Evolutionary conservation across 2,329 filamentous ascomycete species (phyloP), one percentile per base, ranked within the genome.

Genomic region (Aspergillus ibericus): DNA sequence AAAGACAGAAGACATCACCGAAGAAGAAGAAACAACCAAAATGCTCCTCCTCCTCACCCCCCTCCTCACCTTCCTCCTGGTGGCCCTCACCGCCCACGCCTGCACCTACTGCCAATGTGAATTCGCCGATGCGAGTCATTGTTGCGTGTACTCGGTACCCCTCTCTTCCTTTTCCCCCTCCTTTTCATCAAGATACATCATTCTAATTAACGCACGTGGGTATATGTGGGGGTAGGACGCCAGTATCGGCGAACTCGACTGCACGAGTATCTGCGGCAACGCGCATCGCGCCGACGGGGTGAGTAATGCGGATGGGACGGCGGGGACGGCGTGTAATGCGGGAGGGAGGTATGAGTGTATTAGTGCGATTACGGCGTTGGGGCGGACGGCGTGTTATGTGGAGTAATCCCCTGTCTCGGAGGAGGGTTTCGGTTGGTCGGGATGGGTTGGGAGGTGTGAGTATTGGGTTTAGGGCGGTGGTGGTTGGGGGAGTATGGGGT

Each of bases 101-200:
- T 58, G 56, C 35, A 49, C 42, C n/a, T 58, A 58, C 56, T 58
- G 56, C 50, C 56, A 58, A 34, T 58, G 56, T n/a, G 50, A 54
- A 10, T 58, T 58, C 35, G 5, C 25, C 10, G 27, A 58, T 25
- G 29, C 50, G 25, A 18, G 22, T 5, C 56, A 58, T 25, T 58
- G 56, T 44, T 58, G 56, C 27, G 56, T 58, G 5, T 58, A 58
- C 42, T 58, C 56, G 2, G 56, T 58, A 47, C 5, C 44, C 18
- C 9, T 27, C 27, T 7, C 8, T 29, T 7, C 8, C 8, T 29
- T 29, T 29, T 29, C 27, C 27, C 9, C 8, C 27, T 29, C 8
- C 27, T 29, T 25, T 25, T 25, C 9, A 29, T 29, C 2, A 29
- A 29, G 27, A 29, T 29, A n/a, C n/a, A n/a, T n/a, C n/a, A n/a